Base-by-base conservation (phyloP, 2,329 filamentous ascomycete genomes). In the Colletotrichum sp. region DNA sequence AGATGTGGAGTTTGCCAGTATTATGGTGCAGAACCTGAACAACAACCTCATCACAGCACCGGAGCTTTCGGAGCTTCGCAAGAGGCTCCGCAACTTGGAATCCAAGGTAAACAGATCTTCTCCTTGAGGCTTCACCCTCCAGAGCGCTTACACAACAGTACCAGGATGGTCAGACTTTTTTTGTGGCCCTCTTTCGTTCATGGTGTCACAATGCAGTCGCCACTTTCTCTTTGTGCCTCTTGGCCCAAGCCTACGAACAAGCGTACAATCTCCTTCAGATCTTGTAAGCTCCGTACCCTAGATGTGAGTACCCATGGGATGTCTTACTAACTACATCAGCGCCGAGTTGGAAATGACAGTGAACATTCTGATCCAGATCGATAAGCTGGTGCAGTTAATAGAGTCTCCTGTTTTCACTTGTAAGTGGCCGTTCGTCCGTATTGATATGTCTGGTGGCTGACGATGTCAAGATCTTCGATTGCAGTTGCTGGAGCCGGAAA, bases 131-230 rank as follows among this genome's bases (percentile, higher is more conserved):
- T 16, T 15, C 7, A 8, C 64, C 44, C n/a, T 72, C 28, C 24
- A 57, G 21, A 24, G 63, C 71, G 39, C 49, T 69, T 4, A 60
- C 26, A 15, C 49, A 6, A 9, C 28, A 28, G 15, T 78, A 55
- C 28, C 77, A 95, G 93, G 98, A 99, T 79, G 97, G 96, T 0
- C 97, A 99, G 87, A 94, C 94, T 5, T 96, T 99, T 83, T 99
- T 99, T 81, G 95, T 98, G 16, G 93, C 96, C 3, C 88, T 99
- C 5, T 99, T 99, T 86, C 93, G 95, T 73, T 98, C 96, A 6
- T 99, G 97, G 97, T 99, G 97, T 83, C 97, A 98, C 84, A 99
- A 99, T 81, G 96, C 97, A 4, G 98, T 99, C 8, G 96, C 97
- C 9, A 99, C 97, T 0, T 99, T 99, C 85, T 99, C 96, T 4